A percentile compares a stretch with the other conserved stretches of the same genome.
phyloP scores from a whole-genome alignment of 148 eudicot genomes.

The Fallopia convolvulus region DNA sequence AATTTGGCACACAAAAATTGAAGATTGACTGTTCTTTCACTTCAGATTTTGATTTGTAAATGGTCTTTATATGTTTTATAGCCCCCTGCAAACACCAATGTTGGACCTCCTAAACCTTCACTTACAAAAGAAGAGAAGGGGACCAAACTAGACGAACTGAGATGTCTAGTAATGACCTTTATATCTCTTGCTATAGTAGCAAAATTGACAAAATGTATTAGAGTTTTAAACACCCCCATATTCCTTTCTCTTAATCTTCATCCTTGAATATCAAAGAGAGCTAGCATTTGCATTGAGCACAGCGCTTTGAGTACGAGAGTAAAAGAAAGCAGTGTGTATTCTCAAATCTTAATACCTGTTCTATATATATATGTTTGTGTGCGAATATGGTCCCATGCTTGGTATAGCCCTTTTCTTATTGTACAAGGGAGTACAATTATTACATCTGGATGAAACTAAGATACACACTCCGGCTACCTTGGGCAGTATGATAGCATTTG shows the following conservation, averaged over 20 bases:
- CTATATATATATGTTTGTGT: conserved; percentile 17
- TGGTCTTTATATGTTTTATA: conserved; percentile 19
- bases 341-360: conserved; percentile 1
- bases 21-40: neutral
- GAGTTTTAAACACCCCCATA: neutral
- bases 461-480: neutral
- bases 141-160: conserved; percentile 70
- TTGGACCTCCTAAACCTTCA: conserved; percentile 64
- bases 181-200: neutral
- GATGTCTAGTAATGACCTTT: conserved; percentile 26
- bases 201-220: neutral
- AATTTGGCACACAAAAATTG: neutral
- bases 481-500: conserved; percentile 66
- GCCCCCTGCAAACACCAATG: conserved; percentile 60
- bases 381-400: neutral
- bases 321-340: conserved; percentile 88
- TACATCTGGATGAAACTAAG: conserved; percentile 7
- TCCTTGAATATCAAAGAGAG: conserved; percentile 39
- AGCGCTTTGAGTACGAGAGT: conserved; percentile 92
- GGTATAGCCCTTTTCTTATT: neutral
- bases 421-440: neutral
- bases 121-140: conserved; percentile 87
- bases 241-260: conserved; percentile 6
- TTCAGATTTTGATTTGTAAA: neutral
- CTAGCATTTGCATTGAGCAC: conserved; percentile 92